Conservation (phyloP, 371 early-diverging fungal species). For the Mortierella sp. region DNA sequence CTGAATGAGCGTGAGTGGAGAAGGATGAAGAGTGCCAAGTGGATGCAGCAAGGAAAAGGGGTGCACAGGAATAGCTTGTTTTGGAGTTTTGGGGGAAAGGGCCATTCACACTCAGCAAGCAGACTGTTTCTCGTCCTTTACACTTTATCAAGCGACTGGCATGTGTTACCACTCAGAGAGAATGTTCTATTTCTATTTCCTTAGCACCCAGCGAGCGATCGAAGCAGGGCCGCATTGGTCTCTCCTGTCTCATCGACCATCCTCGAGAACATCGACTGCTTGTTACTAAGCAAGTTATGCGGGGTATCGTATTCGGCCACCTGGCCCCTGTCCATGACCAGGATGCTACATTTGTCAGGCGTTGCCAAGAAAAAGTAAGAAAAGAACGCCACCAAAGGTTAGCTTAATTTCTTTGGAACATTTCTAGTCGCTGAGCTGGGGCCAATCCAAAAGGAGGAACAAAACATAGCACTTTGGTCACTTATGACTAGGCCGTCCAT, state of each 20-base stretch:
- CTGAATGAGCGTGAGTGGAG: not conserved
- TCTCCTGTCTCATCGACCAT: slow-evolving; percentile 83
- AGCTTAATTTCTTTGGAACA: not conserved
- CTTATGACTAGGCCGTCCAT: not conserved
- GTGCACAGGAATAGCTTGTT: slow-evolving; percentile 1
- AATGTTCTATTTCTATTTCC: not conserved
- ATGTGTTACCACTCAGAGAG: not conserved
- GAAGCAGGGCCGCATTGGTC: slow-evolving; percentile 48
- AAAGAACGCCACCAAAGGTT: slow-evolving; percentile 2
- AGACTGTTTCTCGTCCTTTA: not conserved
- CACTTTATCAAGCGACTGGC: not conserved
- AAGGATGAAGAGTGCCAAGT: not conserved
- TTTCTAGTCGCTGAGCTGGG: not conserved
- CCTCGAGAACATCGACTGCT: slow-evolving; percentile 76
- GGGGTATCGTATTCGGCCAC: slow-evolving; percentile 86
- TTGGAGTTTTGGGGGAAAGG: slow-evolving; percentile 33
- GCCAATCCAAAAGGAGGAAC: not conserved
- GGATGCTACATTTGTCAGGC: slow-evolving; percentile 60
- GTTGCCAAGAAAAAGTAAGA: not conserved
- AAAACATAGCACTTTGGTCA: not conserved
- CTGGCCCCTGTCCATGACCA: slow-evolving; percentile 86
- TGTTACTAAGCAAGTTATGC: slow-evolving; percentile 63
- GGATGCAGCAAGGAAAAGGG: not conserved
- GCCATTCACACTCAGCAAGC: not conserved
- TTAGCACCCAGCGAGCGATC: slow-evolving; percentile 48